Conservation (phyloP, 2,329 filamentous ascomycete genomes). For the Scedosporium minutisporum region DNA sequence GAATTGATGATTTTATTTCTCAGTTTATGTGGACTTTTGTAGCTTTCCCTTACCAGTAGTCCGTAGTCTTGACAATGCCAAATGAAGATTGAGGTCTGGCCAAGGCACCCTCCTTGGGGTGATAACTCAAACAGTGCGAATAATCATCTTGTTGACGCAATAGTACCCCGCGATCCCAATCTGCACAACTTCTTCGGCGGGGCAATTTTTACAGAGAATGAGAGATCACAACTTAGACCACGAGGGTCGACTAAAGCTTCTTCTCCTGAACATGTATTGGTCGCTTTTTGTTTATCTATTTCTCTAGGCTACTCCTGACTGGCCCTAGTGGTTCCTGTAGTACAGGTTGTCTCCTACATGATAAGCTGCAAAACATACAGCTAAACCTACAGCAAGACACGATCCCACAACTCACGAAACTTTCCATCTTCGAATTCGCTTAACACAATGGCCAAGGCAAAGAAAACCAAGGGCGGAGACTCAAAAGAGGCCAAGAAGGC, state of each 20-base stretch:
- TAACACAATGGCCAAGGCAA: slow-evolving; percentile 38
- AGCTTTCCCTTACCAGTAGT: too few relatives aligned
- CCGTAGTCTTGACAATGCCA: too few relatives aligned
- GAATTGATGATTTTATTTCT: not conserved
- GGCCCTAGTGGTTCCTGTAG: not conserved
- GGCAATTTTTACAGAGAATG: not conserved
- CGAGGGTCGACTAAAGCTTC: not conserved
- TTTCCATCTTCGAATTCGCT: not conserved
- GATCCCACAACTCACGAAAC: not conserved
- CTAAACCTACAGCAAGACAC: not conserved
- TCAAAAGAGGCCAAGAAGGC: slow-evolving; percentile 35
- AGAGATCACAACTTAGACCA: not conserved
- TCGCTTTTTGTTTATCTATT: not conserved
- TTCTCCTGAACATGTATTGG: not conserved
- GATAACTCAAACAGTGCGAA: not conserved
- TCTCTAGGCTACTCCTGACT: not conserved
- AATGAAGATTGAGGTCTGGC: too few relatives aligned
- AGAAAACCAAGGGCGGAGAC: slow-evolving; percentile 29
- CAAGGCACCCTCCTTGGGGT: too few relatives aligned
- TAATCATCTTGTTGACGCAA: not conserved
- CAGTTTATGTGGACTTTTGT: too few relatives aligned
- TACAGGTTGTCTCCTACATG: not conserved
- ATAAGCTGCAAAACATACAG: not conserved
- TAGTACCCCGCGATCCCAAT: not conserved
- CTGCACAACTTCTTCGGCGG: not conserved